Conservation (phyloP, 192 early-diverging fungal species). For the Backusella circina region DNA sequence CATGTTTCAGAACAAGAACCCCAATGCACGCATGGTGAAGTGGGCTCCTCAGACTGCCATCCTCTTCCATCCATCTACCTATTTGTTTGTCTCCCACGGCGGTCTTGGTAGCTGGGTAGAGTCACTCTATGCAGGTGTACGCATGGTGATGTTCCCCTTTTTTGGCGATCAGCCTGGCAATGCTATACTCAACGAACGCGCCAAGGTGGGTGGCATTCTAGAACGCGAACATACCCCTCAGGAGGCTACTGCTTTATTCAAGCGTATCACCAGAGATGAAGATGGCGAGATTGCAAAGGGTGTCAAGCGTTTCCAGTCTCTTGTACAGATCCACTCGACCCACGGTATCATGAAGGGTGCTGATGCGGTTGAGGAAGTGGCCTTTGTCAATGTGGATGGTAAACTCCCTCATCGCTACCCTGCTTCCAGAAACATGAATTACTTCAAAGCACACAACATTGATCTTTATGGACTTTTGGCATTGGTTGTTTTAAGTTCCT, state of each 20-base stretch:
- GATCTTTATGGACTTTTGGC: slow-evolving; percentile 5
- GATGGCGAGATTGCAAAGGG: neutral
- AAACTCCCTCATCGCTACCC: slow-evolving; percentile 13
- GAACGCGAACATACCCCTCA: neutral
- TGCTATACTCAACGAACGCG: neutral
- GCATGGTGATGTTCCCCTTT: slow-evolving; percentile 28
- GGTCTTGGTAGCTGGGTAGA: slow-evolving; percentile 27
- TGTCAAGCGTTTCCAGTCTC: neutral
- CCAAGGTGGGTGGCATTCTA: neutral
- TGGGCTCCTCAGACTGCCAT: slow-evolving; percentile 32
- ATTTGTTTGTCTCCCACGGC: slow-evolving; percentile 28
- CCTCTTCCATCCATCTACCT: slow-evolving; percentile 18
- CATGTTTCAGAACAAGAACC: neutral
- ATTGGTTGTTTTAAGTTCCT: neutral
- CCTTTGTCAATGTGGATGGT: neutral
- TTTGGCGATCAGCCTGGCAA: slow-evolving; percentile 29
- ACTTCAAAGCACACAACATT: slow-evolving; percentile 10
- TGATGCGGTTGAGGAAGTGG: slow-evolving; percentile 20
- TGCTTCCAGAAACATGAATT: slow-evolving; percentile 13
- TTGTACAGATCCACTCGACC: slow-evolving; percentile 10
- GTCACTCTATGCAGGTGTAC: slow-evolving; percentile 23
- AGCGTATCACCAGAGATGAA: neutral
- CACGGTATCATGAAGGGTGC: slow-evolving; percentile 3
- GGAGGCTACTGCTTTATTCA: neutral
- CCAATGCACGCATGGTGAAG: neutral